Conservation (phyloP, 345 rosid genomes). For the Sonneratia alba region DNA sequence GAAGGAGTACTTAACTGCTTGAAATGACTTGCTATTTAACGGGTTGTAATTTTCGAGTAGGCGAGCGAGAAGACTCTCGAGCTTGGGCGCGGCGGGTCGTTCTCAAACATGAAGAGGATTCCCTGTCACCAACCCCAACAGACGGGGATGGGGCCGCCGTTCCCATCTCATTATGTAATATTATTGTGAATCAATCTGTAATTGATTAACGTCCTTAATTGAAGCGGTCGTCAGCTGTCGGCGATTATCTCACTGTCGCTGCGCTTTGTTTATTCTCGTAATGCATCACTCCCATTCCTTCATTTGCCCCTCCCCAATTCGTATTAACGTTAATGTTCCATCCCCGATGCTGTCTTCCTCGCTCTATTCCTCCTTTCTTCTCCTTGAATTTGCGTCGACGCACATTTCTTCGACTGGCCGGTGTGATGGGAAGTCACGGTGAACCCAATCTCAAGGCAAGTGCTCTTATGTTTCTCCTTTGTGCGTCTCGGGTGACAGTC, state of each 20-base stretch:
- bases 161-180: background rate
- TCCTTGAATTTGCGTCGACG: background rate
- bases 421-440: conserved; percentile 12
- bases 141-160: background rate
- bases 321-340: conserved; percentile 1
- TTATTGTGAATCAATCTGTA: background rate
- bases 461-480: background rate
- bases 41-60: background rate
- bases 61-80: background rate
- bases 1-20: no score
- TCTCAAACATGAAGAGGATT: background rate
- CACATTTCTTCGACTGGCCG: background rate
- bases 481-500: background rate
- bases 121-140: background rate
- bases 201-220: background rate
- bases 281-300: background rate
- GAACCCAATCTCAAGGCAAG: background rate
- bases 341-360: background rate
- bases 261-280: background rate
- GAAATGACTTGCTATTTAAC: background rate
- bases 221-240: conserved; percentile 14
- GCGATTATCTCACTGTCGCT: conserved; percentile 18
- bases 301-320: background rate
- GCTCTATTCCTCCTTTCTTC: background rate
- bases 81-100: background rate